phyloP scores from a whole-genome alignment of 2,329 filamentous ascomycete species.

The Mycosphaerella arachidis region DNA sequence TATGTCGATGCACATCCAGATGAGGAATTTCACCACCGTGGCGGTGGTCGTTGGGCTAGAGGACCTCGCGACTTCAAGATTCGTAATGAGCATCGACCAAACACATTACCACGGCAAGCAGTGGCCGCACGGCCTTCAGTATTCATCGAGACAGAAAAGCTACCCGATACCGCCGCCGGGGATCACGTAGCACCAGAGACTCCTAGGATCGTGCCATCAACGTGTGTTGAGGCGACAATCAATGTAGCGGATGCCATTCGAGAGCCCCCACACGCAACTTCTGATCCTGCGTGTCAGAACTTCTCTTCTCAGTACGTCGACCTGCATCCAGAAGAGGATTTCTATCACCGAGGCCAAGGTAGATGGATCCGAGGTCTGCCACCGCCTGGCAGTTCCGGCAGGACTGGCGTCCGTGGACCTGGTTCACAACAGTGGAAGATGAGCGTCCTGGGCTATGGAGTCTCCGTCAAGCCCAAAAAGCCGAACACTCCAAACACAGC shows the following conservation, averaged over 20 bases:
- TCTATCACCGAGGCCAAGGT: slow-evolving; percentile 26
- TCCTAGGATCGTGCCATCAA: background rate
- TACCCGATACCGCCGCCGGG: background rate
- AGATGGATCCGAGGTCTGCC: slow-evolving; percentile 26
- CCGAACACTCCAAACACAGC: background rate
- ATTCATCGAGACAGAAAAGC: background rate
- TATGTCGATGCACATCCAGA: slow-evolving; percentile 15
- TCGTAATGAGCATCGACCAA: background rate
- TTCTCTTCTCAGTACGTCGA: slow-evolving; percentile 10
- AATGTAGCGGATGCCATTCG: background rate
- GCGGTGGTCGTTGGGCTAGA: slow-evolving; percentile 9
- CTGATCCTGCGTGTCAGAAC: background rate
- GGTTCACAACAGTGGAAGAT: slow-evolving; percentile 8
- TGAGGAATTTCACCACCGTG: slow-evolving; percentile 17
- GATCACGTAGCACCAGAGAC: background rate
- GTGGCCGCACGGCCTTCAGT: background rate
- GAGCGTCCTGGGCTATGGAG: background rate
- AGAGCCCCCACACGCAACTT: background rate
- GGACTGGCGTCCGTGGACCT: slow-evolving; percentile 30
- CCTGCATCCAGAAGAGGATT: slow-evolving; percentile 24
- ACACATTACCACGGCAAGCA: background rate
- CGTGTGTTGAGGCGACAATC: background rate
- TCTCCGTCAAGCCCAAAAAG: background rate
- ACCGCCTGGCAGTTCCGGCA: slow-evolving; percentile 23
- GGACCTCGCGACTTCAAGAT: background rate